Evolutionary conservation across 1,284 basidiomycete species (phyloP).

Genomic region (Sporisorium sorghi): DNA sequence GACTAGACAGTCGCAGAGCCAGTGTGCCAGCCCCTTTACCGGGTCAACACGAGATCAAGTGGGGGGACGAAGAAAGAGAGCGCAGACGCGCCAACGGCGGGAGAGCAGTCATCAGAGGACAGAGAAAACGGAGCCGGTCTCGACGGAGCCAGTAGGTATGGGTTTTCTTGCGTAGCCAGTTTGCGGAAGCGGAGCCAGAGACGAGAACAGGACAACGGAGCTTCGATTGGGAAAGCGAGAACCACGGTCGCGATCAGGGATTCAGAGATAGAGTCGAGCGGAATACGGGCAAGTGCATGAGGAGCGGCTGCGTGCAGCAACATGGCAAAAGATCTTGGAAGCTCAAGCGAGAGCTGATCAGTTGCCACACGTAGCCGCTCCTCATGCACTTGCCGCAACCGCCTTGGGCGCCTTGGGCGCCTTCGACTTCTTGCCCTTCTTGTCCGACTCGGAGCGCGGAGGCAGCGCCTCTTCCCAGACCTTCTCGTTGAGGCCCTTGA

Average conservation of each 20-base stretch:
- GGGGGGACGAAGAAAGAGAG: conserved; percentile 17
- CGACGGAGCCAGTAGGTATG: conserved; percentile 49
- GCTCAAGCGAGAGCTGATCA: conserved; percentile 12
- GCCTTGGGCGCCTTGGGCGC: conserved; percentile 38
- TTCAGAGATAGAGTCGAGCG: conserved; percentile 14
- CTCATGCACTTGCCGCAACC: conserved; percentile 53
- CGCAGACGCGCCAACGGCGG: conserved; percentile 49
- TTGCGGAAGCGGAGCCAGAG: conserved; percentile 20
- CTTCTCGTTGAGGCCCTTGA: conserved; percentile 64
- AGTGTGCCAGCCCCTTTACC: conserved; percentile 30
- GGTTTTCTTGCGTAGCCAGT: conserved; percentile 47
- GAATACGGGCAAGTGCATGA: conserved; percentile 36
- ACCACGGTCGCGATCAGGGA: conserved; percentile 8
- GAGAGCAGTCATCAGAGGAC: conserved; percentile 37
- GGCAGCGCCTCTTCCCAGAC: conserved; percentile 63
- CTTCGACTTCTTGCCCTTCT: conserved; percentile 57
- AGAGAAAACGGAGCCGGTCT: conserved; percentile 48
- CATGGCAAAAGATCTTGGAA: conserved; percentile 14
- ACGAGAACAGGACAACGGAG: conserved; percentile 24
- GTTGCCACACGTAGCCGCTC: conserved; percentile 54
- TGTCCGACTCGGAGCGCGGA: conserved; percentile 42
- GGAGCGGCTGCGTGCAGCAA: conserved; percentile 56
- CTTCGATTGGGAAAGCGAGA: conserved; percentile 18
- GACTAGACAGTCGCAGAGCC: conserved; percentile 38
- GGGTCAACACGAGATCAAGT: conserved; percentile 26